Evolutionary conservation across 768 basidiomycete genomes (phyloP).

Genomic region (Macrocybe gigantea): DNA sequence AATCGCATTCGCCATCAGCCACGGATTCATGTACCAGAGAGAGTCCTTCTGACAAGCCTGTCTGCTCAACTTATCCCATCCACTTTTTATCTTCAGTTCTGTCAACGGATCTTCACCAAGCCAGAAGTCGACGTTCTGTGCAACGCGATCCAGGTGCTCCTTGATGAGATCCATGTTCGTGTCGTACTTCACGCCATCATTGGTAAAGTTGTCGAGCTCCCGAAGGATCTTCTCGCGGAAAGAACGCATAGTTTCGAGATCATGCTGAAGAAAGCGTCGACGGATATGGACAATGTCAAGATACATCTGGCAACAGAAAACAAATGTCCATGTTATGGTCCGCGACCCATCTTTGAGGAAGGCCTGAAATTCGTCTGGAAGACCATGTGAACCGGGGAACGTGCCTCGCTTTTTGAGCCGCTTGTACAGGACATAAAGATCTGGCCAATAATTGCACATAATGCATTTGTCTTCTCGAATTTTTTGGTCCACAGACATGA

Average conservation of each 20-base stretch:
- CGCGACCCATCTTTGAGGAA: not conserved
- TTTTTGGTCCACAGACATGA: not conserved
- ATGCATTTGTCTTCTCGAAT: slow-evolving; percentile 2
- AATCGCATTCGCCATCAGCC: slow-evolving; percentile 2
- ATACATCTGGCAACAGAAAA: slow-evolving; percentile 5
- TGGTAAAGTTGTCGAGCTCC: slow-evolving; percentile 1
- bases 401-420: not conserved
- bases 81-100: not conserved
- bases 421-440: slow-evolving; percentile 2
- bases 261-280: slow-evolving; percentile 3
- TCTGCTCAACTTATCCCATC: slow-evolving; percentile 1
- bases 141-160: not conserved
- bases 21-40: slow-evolving; percentile 3
- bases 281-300: slow-evolving; percentile 2
- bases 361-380: slow-evolving; percentile 1
- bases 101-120: not conserved
- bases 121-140: not conserved
- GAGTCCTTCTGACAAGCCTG: slow-evolving; percentile 3
- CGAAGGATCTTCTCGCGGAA: not conserved
- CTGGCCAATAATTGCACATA: slow-evolving; percentile 2
- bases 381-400: slow-evolving; percentile 3
- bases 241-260: not conserved
- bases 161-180: not conserved
- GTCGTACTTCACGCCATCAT: not conserved
- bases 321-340: slow-evolving; percentile 3